Conservation (phyloP, 2,329 filamentous ascomycete species). For the Pochonia chlamydosporia region DNA sequence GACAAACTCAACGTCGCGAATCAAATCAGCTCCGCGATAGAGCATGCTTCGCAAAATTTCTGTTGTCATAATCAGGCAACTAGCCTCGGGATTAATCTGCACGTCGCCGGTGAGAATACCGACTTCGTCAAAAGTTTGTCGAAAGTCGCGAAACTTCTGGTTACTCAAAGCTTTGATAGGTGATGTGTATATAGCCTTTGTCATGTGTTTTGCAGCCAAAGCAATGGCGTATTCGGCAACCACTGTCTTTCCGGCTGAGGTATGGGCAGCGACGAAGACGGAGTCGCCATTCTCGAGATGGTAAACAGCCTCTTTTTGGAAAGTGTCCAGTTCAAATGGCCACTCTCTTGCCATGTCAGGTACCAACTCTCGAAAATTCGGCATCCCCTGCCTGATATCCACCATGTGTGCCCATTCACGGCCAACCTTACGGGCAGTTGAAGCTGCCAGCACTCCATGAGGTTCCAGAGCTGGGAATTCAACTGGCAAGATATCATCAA, state of each 20-base stretch:
- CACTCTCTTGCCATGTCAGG: conserved; percentile 94
- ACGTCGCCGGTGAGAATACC: conserved; percentile 96
- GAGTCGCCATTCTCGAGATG: conserved; percentile 95
- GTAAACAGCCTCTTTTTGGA: conserved; percentile 98
- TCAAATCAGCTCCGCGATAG: conserved; percentile 90
- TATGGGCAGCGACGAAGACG: conserved; percentile 96
- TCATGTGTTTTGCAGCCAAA: conserved; percentile 96
- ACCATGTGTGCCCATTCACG: conserved; percentile 98
- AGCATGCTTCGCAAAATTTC: conserved; percentile 98
- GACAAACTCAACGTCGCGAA: conserved; percentile 95
- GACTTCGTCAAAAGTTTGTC: conserved; percentile 85
- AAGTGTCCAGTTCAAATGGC: conserved; percentile 96
- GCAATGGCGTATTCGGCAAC: conserved; percentile 98
- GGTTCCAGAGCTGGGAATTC: conserved; percentile 92
- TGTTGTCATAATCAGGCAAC: conserved; percentile 98
- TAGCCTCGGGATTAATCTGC: conserved; percentile 94
- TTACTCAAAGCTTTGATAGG: conserved; percentile 98
- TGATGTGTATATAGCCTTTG: conserved; percentile 97
- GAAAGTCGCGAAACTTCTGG: conserved; percentile 96
- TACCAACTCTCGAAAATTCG: conserved; percentile 90
- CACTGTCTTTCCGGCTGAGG: conserved; percentile 95
- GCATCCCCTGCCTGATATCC: conserved; percentile 84
- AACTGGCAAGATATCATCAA: conserved; percentile 82
- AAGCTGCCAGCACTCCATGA: conserved; percentile 66
- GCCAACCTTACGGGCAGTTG: conserved; percentile 66